Evolutionary conservation across 768 basidiomycete genomes (phyloP).

Genomic region (Xanthoconium purpureum): DNA sequence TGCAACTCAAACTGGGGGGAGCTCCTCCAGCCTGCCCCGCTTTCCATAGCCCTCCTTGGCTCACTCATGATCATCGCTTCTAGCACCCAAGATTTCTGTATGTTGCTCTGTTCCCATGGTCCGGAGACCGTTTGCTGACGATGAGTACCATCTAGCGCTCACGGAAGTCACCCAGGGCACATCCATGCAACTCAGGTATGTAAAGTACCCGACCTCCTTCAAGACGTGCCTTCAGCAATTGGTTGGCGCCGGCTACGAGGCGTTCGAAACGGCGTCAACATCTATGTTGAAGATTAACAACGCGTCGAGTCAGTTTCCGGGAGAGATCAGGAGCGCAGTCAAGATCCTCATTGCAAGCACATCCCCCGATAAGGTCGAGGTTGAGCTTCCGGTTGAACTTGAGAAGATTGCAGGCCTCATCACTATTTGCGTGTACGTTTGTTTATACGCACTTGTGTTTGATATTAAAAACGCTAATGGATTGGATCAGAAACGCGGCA

Average conservation of each 20-base stretch:
- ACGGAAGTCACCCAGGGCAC: constrained; percentile 1
- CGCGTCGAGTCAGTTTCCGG: constrained; percentile 17
- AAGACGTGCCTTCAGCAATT: constrained; percentile 23
- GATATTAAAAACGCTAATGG: neutral
- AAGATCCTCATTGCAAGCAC: constrained; percentile 9
- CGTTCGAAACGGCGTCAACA: constrained; percentile 18
- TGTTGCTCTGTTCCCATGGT: neutral
- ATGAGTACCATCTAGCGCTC: neutral
- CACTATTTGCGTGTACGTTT: constrained; percentile 15
- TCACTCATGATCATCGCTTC: constrained; percentile 18
- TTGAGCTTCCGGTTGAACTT: constrained; percentile 15
- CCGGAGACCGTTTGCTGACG: neutral
- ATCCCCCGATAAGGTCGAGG: constrained; percentile 9
- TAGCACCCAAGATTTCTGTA: constrained; percentile 17
- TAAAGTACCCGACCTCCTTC: constrained; percentile 20
- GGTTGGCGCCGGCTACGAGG: constrained; percentile 19
- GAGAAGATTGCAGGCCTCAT: constrained; percentile 16
- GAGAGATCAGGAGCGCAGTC: constrained; percentile 14
- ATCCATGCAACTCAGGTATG: constrained; percentile 4
- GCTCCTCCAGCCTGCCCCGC: constrained; percentile 18
- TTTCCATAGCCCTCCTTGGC: constrained; percentile 17
- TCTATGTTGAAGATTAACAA: constrained; percentile 22
- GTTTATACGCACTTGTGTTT: too few relatives aligned
- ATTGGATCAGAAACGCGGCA: constrained; percentile 8
- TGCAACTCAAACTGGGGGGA: constrained; percentile 20